Evolutionary conservation across 164 flowering plant species (phyloP).

Genomic region (Cinnamomum micranthum): DNA sequence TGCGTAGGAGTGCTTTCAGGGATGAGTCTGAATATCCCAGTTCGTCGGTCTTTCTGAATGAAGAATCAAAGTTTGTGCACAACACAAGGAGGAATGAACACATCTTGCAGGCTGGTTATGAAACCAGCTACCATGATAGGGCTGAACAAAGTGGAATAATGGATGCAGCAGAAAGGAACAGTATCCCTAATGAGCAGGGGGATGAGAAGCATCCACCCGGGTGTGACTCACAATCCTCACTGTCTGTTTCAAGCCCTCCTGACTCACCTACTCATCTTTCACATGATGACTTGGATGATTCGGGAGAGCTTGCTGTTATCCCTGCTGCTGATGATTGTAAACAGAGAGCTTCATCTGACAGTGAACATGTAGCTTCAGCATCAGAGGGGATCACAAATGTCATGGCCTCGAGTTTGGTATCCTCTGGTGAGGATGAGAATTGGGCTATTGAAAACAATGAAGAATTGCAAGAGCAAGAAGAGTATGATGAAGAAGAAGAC

Average conservation of each 20-base stretch:
- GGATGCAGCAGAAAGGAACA: slow-evolving; percentile 27
- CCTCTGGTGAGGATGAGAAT: slow-evolving; percentile 70
- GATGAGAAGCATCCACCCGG: slow-evolving; percentile 34
- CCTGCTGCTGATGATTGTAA: slow-evolving; percentile 33
- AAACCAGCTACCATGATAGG: slow-evolving; percentile 28
- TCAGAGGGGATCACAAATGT: slow-evolving; percentile 23
- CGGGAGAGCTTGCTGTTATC: slow-evolving; percentile 43
- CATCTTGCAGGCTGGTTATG: slow-evolving; percentile 27
- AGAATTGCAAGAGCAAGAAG: slow-evolving; percentile 77
- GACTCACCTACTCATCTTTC: slow-evolving; percentile 85
- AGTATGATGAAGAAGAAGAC: slow-evolving; percentile 84
- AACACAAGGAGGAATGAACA: slow-evolving; percentile 35
- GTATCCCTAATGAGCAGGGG: slow-evolving; percentile 25
- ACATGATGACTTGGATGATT: slow-evolving; percentile 82
- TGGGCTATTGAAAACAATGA: slow-evolving; percentile 63
- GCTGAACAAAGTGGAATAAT: slow-evolving; percentile 30
- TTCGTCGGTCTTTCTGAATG: slow-evolving; percentile 40
- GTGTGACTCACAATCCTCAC: slow-evolving; percentile 91
- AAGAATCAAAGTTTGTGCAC: slow-evolving; percentile 32
- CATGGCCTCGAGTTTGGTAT: slow-evolving; percentile 28
- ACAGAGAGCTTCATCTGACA: slow-evolving; percentile 28
- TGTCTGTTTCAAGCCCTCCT: slow-evolving; percentile 89
- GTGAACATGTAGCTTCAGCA: slow-evolving; percentile 24
- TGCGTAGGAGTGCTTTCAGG: slow-evolving; percentile 41
- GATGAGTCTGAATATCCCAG: slow-evolving; percentile 40